Percentiles rank a stretch among this genome's conserved stretches.
Evolutionary conservation across 169 alveolate species (phyloP).

Genomic region (Besnoitia besnoiti): DNA sequence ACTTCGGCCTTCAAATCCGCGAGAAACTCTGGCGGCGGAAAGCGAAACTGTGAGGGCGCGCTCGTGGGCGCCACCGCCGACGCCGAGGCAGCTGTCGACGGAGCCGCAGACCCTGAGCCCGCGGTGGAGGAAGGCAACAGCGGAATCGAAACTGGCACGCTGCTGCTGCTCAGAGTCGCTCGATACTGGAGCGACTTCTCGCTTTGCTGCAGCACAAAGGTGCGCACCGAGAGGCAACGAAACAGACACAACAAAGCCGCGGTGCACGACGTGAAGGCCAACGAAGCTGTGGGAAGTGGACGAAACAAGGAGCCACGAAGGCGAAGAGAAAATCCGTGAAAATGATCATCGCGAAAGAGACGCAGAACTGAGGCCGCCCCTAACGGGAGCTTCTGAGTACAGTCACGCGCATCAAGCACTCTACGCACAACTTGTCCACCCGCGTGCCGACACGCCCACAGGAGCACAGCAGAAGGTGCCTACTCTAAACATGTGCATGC

Average conservation of each 20-base stretch:
- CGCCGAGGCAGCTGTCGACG: neutral
- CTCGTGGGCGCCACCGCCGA: neutral
- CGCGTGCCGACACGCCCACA: no score
- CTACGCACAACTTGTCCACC: no score
- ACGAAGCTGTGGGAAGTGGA: neutral
- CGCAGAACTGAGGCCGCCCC: no score
- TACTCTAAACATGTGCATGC: no score
- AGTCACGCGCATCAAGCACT: no score
- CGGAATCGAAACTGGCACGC: conserved; percentile 30
- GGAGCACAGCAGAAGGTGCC: no score
- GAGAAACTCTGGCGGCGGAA: conserved; percentile 16
- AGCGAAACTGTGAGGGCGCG: neutral
- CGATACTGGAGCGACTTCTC: conserved; percentile 32
- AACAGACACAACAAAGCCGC: neutral
- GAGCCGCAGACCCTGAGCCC: neutral
- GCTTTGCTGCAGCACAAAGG: conserved; percentile 2
- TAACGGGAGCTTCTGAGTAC: no score
- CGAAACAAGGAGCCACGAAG: no score
- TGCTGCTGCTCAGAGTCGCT: conserved; percentile 42
- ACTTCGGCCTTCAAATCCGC: conserved; percentile 44
- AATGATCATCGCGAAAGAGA: no score
- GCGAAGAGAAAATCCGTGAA: no score
- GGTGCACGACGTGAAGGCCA: neutral
- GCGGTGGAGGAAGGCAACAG: neutral
- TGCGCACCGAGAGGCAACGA: neutral